Evolutionary conservation across 2,329 filamentous ascomycete species (phyloP).

Genomic region (Fusarium sp.): DNA sequence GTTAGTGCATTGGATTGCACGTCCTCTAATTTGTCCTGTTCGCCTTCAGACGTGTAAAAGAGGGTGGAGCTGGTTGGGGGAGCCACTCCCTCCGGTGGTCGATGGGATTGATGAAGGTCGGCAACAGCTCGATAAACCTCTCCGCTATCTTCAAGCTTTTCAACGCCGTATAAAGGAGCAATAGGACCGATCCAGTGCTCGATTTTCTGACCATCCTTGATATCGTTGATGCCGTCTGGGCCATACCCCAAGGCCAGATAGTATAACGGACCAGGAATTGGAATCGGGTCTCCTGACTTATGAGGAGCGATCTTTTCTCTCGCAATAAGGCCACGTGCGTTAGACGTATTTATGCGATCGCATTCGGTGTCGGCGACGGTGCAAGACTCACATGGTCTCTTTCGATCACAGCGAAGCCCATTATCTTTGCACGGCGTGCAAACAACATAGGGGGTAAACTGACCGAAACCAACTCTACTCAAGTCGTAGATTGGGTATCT

Average conservation of each 20-base stretch:
- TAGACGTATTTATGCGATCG: not conserved
- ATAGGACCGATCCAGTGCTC: constrained; percentile 44
- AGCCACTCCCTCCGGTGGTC: constrained; percentile 12
- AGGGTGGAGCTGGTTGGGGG: not conserved
- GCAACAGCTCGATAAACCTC: not conserved
- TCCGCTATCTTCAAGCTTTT: not conserved
- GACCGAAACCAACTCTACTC: constrained; percentile 50
- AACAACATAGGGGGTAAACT: constrained; percentile 43
- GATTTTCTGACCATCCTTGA: constrained; percentile 34
- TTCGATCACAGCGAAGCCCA: constrained; percentile 49
- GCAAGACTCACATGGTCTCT: constrained; percentile 55
- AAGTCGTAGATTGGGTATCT: constrained; percentile 45
- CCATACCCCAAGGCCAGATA: constrained; percentile 51
- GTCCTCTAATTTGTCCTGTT: not conserved
- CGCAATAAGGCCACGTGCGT: constrained; percentile 8
- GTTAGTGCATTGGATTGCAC: not conserved
- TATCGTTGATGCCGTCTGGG: constrained; percentile 40
- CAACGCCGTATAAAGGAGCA: constrained; percentile 27
- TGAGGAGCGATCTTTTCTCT: not conserved
- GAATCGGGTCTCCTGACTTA: too few species aligned
- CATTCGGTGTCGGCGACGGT: constrained; percentile 2
- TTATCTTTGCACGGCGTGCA: constrained; percentile 41
- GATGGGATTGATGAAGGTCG: constrained; percentile 1
- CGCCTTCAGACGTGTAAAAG: not conserved
- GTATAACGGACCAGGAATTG: constrained; percentile 48